Conservation (phyloP, 208 protist species). For the Jaenimonas drosophilae region DNA sequence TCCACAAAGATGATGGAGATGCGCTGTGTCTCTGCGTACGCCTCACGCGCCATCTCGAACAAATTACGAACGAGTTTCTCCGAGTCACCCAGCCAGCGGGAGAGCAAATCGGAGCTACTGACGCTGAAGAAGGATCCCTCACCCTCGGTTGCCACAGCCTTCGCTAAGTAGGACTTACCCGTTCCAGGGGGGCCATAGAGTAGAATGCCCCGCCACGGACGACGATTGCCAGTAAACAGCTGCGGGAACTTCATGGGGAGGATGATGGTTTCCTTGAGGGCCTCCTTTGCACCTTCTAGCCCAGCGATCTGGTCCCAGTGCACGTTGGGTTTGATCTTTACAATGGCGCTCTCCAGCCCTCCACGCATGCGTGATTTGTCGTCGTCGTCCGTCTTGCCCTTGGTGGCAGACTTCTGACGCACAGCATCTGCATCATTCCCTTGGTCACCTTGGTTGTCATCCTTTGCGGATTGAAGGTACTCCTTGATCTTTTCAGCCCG, state of each 20-base stretch:
- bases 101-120: slow-evolving; percentile 81
- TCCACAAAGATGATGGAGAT: slow-evolving; percentile 92
- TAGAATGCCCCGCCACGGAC: slow-evolving; percentile 89
- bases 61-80: slow-evolving; percentile 91
- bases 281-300: slow-evolving; percentile 85
- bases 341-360: slow-evolving; percentile 67
- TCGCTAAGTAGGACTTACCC: slow-evolving; percentile 91
- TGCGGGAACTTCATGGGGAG: slow-evolving; percentile 87
- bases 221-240: slow-evolving; percentile 88
- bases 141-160: slow-evolving; percentile 86
- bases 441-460: slow-evolving; percentile 22
- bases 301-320: slow-evolving; percentile 86
- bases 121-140: slow-evolving; percentile 91
- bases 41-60: slow-evolving; percentile 88
- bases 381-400: slow-evolving; percentile 86
- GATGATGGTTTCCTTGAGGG: slow-evolving; percentile 90
- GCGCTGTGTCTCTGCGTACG: slow-evolving; percentile 63
- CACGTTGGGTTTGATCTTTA: slow-evolving; percentile 80
- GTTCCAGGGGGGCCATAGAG: slow-evolving; percentile 91
- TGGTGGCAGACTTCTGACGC: slow-evolving; percentile 48
- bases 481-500: slow-evolving; percentile 95
- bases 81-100: slow-evolving; percentile 90
- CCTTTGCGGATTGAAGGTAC: slow-evolving; percentile 78
- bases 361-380: slow-evolving; percentile 87
- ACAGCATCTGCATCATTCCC: slow-evolving; percentile 7